Evolutionary conservation across 768 basidiomycete genomes (phyloP), one percentile per base, ranked within the genome.

Genomic region (Dentipellis sp.): DNA sequence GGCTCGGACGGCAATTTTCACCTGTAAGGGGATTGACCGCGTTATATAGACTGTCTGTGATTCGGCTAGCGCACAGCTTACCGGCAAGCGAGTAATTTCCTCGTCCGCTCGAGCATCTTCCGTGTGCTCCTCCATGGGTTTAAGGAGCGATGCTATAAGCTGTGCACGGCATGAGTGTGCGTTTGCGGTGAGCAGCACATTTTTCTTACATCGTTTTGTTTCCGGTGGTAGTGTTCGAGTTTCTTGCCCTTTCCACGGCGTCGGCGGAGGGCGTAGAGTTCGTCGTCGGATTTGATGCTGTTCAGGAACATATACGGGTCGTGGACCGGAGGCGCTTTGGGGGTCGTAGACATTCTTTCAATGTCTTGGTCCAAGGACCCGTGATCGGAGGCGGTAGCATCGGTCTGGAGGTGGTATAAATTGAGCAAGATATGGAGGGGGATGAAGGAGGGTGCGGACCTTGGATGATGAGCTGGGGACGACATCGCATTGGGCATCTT

Each of bases 81-180:
- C 90, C 17, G 86, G 76, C 49, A 90, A 63, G 17, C 88, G 84
- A 38, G 78, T 74, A 34, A 77, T 76, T 37, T 85, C 80, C 66
- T 86, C 86, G 35, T 84, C 82, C 11, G 78, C 75, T 58, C 75
- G 79, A 14, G 92, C 93, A 63, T 95, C 91, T 52, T 82, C 79
- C 0, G 91, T 91, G 64, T 94, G 89, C 36, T 86, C 84, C 37
- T 92, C 88, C 81, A 98, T 87, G 0, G 93, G 81, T 69, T 95
- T 97, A 36, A 98, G 78, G 58, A 97, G 71, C n/a, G 82, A 79
- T n/a, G 72, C 67, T 59, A 98, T 95, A 57, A 94, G 85, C 88
- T 95, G 64, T 38, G 29, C n/a, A 49, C 47, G 50, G 63, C 45
- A 37, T 50, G 38, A 14, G 14, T 12, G 17, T 12, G 16, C 8